Percentiles rank a stretch among this genome's conserved stretches.
Conservation (phyloP, 2,329 filamentous ascomycete species). For the Pyrenophora teres region DNA sequence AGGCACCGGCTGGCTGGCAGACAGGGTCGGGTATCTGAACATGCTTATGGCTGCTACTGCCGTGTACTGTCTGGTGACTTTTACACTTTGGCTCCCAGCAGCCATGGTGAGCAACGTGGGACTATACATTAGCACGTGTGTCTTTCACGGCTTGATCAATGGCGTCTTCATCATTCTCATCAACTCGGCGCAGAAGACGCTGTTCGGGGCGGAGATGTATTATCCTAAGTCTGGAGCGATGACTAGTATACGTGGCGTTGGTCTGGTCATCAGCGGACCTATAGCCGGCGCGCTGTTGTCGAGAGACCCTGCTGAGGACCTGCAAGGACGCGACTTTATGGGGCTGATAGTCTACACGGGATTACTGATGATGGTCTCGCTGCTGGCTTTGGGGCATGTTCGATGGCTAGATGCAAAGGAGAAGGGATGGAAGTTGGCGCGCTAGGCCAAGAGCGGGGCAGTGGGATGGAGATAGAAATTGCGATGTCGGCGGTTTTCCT, state of each 20-base stretch:
- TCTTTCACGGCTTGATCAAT: constrained; percentile 25
- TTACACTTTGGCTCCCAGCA: constrained; percentile 26
- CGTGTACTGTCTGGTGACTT: constrained; percentile 20
- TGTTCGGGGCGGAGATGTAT: constrained; percentile 32
- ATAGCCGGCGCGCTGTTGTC: constrained; percentile 27
- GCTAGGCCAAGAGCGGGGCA: constrained; percentile 6
- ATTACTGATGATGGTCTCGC: constrained; percentile 10
- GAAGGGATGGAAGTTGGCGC: constrained; percentile 23
- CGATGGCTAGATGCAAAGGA: constrained; percentile 20
- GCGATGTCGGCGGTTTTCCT: neutral
- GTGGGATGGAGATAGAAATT: neutral
- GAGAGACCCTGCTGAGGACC: constrained; percentile 13
- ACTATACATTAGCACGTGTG: constrained; percentile 26
- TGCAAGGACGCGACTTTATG: constrained; percentile 17
- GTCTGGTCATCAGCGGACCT: constrained; percentile 24
- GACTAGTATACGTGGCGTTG: constrained; percentile 26
- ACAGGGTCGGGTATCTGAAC: constrained; percentile 56
- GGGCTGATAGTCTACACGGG: constrained; percentile 23
- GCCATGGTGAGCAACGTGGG: constrained; percentile 12
- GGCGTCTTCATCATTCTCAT: constrained; percentile 25
- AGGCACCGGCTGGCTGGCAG: constrained; percentile 52
- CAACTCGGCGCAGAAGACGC: constrained; percentile 20
- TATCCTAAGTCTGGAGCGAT: constrained; percentile 26
- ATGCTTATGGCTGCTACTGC: constrained; percentile 49
- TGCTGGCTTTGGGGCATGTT: constrained; percentile 16